Evolutionary conservation across 2,329 filamentous ascomycete species (phyloP).

Genomic region (Alternaria incomplexa): DNA sequence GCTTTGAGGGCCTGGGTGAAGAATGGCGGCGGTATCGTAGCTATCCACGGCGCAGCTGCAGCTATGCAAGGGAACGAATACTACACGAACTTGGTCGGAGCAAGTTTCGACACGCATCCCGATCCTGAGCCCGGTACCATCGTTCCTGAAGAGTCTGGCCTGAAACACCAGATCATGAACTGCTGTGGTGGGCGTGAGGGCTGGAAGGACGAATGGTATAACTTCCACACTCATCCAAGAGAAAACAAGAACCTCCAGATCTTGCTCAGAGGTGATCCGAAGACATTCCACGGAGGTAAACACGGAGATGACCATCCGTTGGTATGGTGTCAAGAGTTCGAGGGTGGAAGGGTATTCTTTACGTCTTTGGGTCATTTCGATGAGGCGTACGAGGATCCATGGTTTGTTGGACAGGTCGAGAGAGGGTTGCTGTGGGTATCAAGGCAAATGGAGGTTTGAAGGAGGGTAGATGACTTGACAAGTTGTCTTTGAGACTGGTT

Average conservation of each 20-base stretch:
- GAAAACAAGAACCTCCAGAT: conserved; percentile 26
- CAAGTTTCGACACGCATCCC: conserved; percentile 37
- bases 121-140: conserved; percentile 25
- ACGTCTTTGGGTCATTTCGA: conserved; percentile 38
- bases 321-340: conserved; percentile 39
- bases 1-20: conserved; percentile 23
- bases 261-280: conserved; percentile 27
- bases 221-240: conserved; percentile 32
- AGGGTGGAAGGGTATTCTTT: conserved; percentile 31
- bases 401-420: conserved; percentile 27
- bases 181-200: conserved; percentile 1
- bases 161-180: conserved; percentile 13
- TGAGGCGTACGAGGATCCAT: conserved; percentile 31
- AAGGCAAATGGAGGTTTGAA: neutral
- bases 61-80: conserved; percentile 29
- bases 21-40: conserved; percentile 30
- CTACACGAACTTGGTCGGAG: conserved; percentile 32
- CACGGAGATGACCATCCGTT: conserved; percentile 37
- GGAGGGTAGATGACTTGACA: no score
- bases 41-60: conserved; percentile 35
- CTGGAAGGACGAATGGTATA: conserved; percentile 41
- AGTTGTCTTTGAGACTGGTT: no score
- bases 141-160: conserved; percentile 6
- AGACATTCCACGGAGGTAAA: conserved; percentile 27
- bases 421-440: conserved; percentile 30